These are phyloP conservation scores for Nidularia pulvinata DNA, from an alignment of 768 basidiomycete species.

Conservation along the genomic window DNA sequence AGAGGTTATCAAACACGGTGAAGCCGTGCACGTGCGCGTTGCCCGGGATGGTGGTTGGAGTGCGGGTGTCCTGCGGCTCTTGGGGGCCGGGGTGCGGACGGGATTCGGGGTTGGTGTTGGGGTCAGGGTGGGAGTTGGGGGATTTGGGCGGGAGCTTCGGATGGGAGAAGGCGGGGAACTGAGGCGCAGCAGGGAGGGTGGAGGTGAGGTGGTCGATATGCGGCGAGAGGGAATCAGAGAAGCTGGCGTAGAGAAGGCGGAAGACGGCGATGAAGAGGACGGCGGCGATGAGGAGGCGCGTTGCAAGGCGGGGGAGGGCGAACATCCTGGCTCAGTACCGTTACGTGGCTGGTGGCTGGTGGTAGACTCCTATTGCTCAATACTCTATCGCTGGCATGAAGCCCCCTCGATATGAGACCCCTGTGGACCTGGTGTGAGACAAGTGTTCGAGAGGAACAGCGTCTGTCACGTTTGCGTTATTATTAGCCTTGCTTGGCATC, in stretches of 20 bases:
- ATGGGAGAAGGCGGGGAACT: not conserved
- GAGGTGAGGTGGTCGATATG: not conserved
- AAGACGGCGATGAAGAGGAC: not conserved
- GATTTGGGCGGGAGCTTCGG: too few relatives aligned
- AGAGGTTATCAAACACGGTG: conserved; percentile 73
- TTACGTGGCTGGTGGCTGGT: not conserved
- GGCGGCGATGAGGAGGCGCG: not conserved
- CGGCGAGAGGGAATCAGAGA: not conserved
- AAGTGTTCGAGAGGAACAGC: not conserved
- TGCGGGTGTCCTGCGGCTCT: not conserved
- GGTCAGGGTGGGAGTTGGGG: not conserved
- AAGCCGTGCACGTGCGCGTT: conserved; percentile 61
- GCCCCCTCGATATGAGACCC: too few relatives aligned
- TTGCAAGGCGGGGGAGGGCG: not conserved
- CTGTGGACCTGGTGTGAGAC: not conserved
- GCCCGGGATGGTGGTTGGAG: conserved; percentile 23
- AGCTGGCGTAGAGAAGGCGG: not conserved
- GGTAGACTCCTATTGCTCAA: not conserved
- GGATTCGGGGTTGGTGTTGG: not conserved
- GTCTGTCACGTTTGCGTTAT: not conserved
- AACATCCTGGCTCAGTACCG: not conserved
- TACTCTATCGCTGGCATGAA: too few relatives aligned
- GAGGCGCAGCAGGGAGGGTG: not conserved
- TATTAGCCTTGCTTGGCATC: not conserved
- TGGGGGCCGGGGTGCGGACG: not conserved